Percentiles rank a stretch among this genome's conserved stretches.
Evolutionary conservation across 106 monocot genomes (phyloP).

Genomic region (Dioscorea alata): DNA sequence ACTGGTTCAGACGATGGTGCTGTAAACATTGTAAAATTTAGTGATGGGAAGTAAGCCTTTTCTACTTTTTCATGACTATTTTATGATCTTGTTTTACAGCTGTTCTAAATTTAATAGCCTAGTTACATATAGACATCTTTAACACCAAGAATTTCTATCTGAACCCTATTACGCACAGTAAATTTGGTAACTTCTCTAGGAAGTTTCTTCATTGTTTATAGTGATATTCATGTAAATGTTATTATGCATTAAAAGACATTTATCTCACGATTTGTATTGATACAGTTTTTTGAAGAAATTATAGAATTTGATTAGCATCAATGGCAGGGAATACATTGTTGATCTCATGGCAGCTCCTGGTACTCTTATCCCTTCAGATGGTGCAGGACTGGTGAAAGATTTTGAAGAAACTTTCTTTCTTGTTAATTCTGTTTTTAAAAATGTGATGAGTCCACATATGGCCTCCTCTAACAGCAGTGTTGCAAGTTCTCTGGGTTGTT

Average conservation of each 20-base stretch:
- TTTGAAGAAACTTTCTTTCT: constrained; percentile 22
- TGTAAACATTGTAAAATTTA: constrained; percentile 54
- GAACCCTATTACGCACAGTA: no score
- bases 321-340: constrained; percentile 71
- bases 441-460: constrained; percentile 5
- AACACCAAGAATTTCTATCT: no score
- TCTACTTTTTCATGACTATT: no score
- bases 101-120: no score
- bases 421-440: constrained; percentile 9
- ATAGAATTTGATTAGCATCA: background rate
- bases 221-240: no score
- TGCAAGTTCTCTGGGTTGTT: constrained; percentile 20
- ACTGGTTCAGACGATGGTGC: constrained; percentile 74
- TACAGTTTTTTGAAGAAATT: no score
- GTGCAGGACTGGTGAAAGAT: constrained; percentile 16
- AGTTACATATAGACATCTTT: no score
- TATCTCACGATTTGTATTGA: no score
- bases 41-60: constrained; percentile 54
- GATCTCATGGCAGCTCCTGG: constrained; percentile 70
- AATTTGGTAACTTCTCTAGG: no score
- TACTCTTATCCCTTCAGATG: constrained; percentile 56
- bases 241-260: no score
- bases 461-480: constrained; percentile 16
- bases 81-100: no score
- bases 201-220: no score